Evolutionary conservation across 208 protist species (phyloP).

Genomic region (Trypanosomatidae sp.): DNA sequence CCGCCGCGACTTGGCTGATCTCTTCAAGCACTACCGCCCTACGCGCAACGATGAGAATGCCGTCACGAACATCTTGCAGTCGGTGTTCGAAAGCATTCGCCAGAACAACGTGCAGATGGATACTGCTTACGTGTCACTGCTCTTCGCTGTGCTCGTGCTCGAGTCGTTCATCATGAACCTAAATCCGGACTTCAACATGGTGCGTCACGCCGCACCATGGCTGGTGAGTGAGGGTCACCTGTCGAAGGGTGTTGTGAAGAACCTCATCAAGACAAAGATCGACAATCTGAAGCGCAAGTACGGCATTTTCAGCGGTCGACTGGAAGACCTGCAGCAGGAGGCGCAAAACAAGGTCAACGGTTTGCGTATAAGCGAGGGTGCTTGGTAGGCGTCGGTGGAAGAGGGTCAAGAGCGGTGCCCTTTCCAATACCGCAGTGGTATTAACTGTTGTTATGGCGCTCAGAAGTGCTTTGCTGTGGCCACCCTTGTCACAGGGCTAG

Average conservation of each 20-base stretch:
- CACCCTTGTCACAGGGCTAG: neutral
- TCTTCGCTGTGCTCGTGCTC: conserved; percentile 90
- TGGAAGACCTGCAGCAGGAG: conserved; percentile 58
- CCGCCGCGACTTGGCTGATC: conserved; percentile 34
- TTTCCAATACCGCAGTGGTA: neutral
- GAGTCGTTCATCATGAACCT: conserved; percentile 94
- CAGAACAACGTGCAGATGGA: conserved; percentile 87
- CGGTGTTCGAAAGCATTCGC: conserved; percentile 83
- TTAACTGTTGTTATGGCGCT: neutral
- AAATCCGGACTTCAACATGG: conserved; percentile 91
- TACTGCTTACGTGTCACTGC: conserved; percentile 84
- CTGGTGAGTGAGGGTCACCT: conserved; percentile 86
- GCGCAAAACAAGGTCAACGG: conserved; percentile 37
- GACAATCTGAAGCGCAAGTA: conserved; percentile 66
- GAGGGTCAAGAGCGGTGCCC: neutral
- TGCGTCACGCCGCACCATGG: conserved; percentile 87
- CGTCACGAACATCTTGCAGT: conserved; percentile 85
- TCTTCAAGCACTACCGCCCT: conserved; percentile 81
- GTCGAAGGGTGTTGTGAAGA: conserved; percentile 80
- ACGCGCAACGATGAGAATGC: conserved; percentile 62
- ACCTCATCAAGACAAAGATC: conserved; percentile 59
- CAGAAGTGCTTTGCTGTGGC: neutral
- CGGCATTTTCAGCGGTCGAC: conserved; percentile 55
- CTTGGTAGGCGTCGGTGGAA: conserved; percentile 16
- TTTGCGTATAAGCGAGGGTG: conserved; percentile 31